Conservation (phyloP, 2,329 filamentous ascomycete species). For the Fusarium keratoplasticum region DNA sequence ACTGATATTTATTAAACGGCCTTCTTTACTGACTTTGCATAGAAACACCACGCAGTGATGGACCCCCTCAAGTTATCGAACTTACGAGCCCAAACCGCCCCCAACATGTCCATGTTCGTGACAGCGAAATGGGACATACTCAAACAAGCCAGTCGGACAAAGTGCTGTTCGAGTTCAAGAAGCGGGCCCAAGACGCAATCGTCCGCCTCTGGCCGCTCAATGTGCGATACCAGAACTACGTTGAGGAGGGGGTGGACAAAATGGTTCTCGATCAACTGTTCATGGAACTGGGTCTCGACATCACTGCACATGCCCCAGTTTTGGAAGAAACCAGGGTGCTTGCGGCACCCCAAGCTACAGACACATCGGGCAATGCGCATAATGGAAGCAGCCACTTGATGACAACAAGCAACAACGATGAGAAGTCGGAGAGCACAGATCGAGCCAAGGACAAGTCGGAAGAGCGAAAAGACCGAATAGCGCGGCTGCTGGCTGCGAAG, state of each 20-base stretch:
- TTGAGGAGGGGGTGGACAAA: constrained; percentile 78
- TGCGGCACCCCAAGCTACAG: not conserved
- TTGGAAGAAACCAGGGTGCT: not conserved
- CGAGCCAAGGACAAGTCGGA: constrained; percentile 64
- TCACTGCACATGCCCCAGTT: constrained; percentile 21
- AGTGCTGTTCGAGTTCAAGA: constrained; percentile 57
- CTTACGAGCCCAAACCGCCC: not conserved
- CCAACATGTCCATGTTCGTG: not conserved
- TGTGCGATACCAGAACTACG: constrained; percentile 78
- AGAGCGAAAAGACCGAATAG: constrained; percentile 81
- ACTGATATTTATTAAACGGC: not conserved
- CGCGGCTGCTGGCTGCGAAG: constrained; percentile 80
- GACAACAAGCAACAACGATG: not conserved
- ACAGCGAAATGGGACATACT: not conserved
- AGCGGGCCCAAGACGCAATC: constrained; percentile 75
- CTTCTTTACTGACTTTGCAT: constrained; percentile 10
- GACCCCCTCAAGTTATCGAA: not conserved
- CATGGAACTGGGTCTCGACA: constrained; percentile 72
- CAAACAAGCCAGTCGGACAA: not conserved
- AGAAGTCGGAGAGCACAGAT: constrained; percentile 52
- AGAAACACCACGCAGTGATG: constrained; percentile 21
- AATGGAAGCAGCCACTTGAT: not conserved
- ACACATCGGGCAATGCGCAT: not conserved
- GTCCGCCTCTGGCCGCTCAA: constrained; percentile 73
- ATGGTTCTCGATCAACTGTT: constrained; percentile 73